Evolutionary conservation across 768 basidiomycete genomes (phyloP).

Genomic region (Psilocybe cyanescens): DNA sequence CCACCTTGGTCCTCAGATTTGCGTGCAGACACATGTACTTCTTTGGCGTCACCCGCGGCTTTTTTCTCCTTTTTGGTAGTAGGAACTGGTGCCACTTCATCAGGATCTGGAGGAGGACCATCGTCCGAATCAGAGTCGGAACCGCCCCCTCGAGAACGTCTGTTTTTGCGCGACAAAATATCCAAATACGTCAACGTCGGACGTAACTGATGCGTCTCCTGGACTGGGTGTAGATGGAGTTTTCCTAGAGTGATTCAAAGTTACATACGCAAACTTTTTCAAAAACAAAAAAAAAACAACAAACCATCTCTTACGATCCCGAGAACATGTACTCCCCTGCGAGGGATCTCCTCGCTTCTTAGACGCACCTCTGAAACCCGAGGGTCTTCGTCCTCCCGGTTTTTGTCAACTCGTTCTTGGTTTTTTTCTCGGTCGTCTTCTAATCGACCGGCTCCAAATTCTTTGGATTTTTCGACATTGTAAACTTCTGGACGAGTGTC

Average conservation of each 20-base stretch:
- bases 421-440: slow-evolving; percentile 79
- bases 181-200: slow-evolving; percentile 86
- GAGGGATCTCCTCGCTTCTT: slow-evolving; percentile 72
- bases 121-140: slow-evolving; percentile 79
- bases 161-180: slow-evolving; percentile 64
- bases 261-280: background rate
- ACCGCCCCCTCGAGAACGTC: slow-evolving; percentile 50
- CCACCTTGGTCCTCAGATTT: slow-evolving; percentile 67
- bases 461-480: slow-evolving; percentile 71
- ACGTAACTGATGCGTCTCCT: slow-evolving; percentile 79
- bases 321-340: slow-evolving; percentile 71
- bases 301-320: slow-evolving; percentile 79
- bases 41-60: slow-evolving; percentile 59
- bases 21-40: slow-evolving; percentile 77
- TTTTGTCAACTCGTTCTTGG: slow-evolving; percentile 52
- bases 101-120: slow-evolving; percentile 80
- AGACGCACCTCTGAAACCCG: slow-evolving; percentile 71
- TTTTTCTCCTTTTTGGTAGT: slow-evolving; percentile 65
- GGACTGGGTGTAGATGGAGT: slow-evolving; percentile 79
- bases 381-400: slow-evolving; percentile 56
- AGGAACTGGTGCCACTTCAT: slow-evolving; percentile 58
- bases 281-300: slow-evolving; percentile 14
- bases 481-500: slow-evolving; percentile 82
- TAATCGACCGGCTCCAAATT: slow-evolving; percentile 63
- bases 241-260: slow-evolving; percentile 46